Base-by-base conservation (phyloP, 495 filamentous ascomycete genomes). In the Penicillium salamii region DNA sequence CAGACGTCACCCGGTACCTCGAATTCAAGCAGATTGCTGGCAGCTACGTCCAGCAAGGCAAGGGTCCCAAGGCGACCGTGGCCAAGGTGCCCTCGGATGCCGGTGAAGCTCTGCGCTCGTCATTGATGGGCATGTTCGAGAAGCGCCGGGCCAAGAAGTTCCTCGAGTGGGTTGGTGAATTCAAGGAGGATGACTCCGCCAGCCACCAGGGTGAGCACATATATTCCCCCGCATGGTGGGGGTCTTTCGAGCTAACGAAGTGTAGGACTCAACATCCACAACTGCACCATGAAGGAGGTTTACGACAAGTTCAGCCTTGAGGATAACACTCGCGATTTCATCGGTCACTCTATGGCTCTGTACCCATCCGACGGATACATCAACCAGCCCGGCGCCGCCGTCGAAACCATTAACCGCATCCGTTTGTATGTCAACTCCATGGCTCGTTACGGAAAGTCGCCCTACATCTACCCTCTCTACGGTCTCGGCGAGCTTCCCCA, bases 21-120 rank as follows among this genome's bases (percentile, higher is more conserved):
- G 93, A 97, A 61, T 97, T 99, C 78, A 92, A 91, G 78, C 93
- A 97, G 73, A 92, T 99, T 38, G 95, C 91, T 41, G 93, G 93
- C 63, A 95, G 89, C 78, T 99, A 89, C 65, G 95, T 97, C 50
- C 95, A 97, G 69, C 91, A 95, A 68, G 85, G 87, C 29, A 72
- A 80, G 49, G 85, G 87, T 4, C 49, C 87, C 46, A 90, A 86
- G 71, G 90, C 89, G 39, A 95, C 90, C 39, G 87, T 97, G 50
- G 91, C 91, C 60, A 97, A 96, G 78, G 93, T 99, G 38, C 93
- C 93, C 46, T 95, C 90, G 29, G 91, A 96, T 67, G 89, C 93
- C 42, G 80, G 74, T 43, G 95, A 99, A 71, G 95, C 93, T 36
- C 78, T 97, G 50, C 79, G 86, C 60, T 96, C 91, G 39, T 90